Base-by-base conservation (phyloP, 768 basidiomycete genomes). In the Russula virescens region DNA sequence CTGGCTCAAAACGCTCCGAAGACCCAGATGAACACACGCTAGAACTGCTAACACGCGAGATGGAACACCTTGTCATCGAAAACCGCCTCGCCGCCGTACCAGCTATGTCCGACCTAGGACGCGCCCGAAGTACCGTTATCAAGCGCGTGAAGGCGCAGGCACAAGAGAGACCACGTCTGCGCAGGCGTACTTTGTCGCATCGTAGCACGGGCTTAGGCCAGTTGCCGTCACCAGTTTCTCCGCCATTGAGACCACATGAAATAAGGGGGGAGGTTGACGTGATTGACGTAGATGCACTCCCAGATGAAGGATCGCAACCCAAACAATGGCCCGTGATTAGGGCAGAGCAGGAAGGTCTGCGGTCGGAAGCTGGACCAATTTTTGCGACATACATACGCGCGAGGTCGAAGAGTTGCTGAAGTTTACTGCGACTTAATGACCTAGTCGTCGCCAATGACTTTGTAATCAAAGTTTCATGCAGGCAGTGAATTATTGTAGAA, bases 21-120 rank as follows among this genome's bases (percentile, higher is more conserved):
- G 57, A 52, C 38, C 53, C 40, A 14, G 67, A 68, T 31, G 65
- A 62, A 19, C 50, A 58, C 28, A 60, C 67, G 16, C 40, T 68
- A 1, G 48, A 59, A 35, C 40, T 58, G 13, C 61, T 68, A 28
- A 66, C 67, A n/a, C 61, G n/a, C 40, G 67, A 66, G 48, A 68
- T 68, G 67, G 65, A 68, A 34, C 54, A 62, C 18, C 61, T 66
- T 16, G 52, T 66, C 51, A 62, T 68, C 26, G 67, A 68, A 46
- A 61, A 58, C 21, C 43, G 54, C 21, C 64, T 67, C 14, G n/a
- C 63, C 18, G 11, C 46, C 2, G n/a, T 35, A 5, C 65, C 58
- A 19, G 48, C 58, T 21, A 46, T 35, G 21, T 66, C 64, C 13
- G 66, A 67, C 28, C n/a, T 67, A 18, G 66, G 60, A 9, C 53